A percentile compares a stretch with the other conserved stretches of the same genome.
phyloP scores from a whole-genome alignment of 169 alveolate species.

The Plasmodium relictum region DNA sequence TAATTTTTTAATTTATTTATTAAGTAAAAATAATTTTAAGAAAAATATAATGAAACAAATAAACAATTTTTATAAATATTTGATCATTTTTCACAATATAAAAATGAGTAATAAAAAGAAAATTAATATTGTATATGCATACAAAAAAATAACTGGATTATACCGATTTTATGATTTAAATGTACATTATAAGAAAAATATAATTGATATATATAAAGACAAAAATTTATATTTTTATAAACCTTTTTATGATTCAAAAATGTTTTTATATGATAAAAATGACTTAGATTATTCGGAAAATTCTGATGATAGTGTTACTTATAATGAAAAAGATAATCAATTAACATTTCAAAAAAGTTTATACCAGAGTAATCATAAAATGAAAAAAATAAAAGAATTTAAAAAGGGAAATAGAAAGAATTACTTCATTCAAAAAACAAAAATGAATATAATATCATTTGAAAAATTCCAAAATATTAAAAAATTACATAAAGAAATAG shows the following conservation, averaged over 20 bases:
- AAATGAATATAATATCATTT: slow-evolving; percentile 1
- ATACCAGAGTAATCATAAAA: background rate
- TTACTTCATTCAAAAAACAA: background rate
- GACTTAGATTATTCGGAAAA: background rate
- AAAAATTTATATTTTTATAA: slow-evolving; percentile 21
- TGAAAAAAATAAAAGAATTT: background rate
- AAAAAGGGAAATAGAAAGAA: slow-evolving; percentile 1
- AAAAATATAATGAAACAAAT: slow-evolving; percentile 17
- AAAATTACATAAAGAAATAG: slow-evolving; percentile 17
- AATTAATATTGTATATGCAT: slow-evolving; percentile 4
- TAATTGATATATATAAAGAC: background rate
- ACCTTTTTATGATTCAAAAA: slow-evolving; percentile 19
- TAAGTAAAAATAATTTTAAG: slow-evolving; percentile 4
- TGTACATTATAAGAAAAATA: slow-evolving; percentile 6
- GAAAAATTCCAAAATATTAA: slow-evolving; percentile 2
- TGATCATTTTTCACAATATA: background rate
- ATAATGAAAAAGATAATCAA: background rate
- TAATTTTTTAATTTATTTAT: slow-evolving; percentile 16
- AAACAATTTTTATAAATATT: slow-evolving; percentile 2
- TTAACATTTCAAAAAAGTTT: background rate
- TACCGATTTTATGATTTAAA: slow-evolving; percentile 19
- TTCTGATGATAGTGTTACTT: slow-evolving; percentile 4
- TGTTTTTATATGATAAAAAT: slow-evolving; percentile 5
- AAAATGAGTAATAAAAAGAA: slow-evolving; percentile 4
- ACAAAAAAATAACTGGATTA: background rate